phyloP scores from a whole-genome alignment of 139 green algal genomes.

The Tetraselmis striata region DNA sequence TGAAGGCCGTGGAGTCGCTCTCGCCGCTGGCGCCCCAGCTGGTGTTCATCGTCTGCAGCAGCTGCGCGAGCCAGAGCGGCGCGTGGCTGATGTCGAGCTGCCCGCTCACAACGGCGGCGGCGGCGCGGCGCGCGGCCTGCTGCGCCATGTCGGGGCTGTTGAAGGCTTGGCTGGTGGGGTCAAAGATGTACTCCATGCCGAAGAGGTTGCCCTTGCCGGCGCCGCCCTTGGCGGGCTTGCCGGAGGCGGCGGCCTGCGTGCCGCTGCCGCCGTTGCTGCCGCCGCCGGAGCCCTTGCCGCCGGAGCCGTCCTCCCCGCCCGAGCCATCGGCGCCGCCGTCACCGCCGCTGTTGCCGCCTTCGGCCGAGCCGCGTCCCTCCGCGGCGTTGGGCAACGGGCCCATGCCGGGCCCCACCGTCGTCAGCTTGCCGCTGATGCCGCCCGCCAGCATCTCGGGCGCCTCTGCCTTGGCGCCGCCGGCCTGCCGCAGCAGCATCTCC shows the following conservation, averaged over 20 bases:
- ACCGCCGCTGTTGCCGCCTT: not conserved
- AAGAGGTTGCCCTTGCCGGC: not conserved
- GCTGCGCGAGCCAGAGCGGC: not conserved
- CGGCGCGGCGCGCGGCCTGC: not conserved
- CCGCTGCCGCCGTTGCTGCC: not conserved
- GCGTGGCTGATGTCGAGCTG: not conserved
- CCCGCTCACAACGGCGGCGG: not conserved
- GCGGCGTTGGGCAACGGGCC: not conserved
- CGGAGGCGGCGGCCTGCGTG: not conserved
- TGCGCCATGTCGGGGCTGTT: not conserved
- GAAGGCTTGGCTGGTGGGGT: not conserved
- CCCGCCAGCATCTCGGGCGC: too few species aligned
- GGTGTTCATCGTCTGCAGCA: not conserved
- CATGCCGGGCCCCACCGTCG: not conserved
- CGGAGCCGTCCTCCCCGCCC: not conserved
- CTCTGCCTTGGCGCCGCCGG: not conserved
- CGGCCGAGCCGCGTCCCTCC: not conserved
- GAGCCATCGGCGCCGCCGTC: too few species aligned
- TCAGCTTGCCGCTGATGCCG: too few species aligned
- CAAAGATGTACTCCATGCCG: not conserved
- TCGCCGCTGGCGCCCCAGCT: not conserved
- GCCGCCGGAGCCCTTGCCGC: not conserved
- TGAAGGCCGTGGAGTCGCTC: not conserved
- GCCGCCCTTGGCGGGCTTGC: not conserved
- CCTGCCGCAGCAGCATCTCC: not conserved